phyloP scores from a whole-genome alignment of 2,329 filamentous ascomycete species.

The Stagonosporopsis vannaccii region DNA sequence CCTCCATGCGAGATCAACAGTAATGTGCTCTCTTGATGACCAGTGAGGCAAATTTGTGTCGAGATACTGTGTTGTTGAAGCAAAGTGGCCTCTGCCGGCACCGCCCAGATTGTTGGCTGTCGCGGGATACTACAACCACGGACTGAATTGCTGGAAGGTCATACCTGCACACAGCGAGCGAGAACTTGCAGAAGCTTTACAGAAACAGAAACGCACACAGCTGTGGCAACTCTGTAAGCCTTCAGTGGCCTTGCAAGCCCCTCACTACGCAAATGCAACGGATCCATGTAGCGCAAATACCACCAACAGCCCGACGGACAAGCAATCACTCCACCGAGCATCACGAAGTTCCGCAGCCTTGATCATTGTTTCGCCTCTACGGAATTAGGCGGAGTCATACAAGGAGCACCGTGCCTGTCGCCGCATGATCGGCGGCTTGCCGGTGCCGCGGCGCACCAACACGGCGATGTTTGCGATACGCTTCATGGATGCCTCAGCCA shows the following conservation, averaged over 20 bases:
- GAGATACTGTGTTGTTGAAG: neutral
- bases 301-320: neutral
- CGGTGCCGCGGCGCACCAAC: conserved; percentile 4
- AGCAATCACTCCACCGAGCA: neutral
- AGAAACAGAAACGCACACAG: no score
- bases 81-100: neutral
- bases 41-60: neutral
- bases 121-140: no score
- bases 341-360: neutral
- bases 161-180: no score
- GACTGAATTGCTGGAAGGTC: no score
- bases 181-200: no score
- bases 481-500: conserved; percentile 19
- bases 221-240: no score
- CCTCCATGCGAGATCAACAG: neutral
- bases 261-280: neutral
- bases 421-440: neutral
- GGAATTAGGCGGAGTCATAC: conserved; percentile 6
- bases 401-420: neutral
- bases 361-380: neutral
- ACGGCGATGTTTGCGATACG: conserved; percentile 10
- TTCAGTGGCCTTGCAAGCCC: neutral
- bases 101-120: no score
- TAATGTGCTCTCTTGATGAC: neutral
- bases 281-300: neutral